Evolutionary conservation across 805 yeast species (phyloP).

Genomic region (Metschnikowia baotianmanensis): DNA sequence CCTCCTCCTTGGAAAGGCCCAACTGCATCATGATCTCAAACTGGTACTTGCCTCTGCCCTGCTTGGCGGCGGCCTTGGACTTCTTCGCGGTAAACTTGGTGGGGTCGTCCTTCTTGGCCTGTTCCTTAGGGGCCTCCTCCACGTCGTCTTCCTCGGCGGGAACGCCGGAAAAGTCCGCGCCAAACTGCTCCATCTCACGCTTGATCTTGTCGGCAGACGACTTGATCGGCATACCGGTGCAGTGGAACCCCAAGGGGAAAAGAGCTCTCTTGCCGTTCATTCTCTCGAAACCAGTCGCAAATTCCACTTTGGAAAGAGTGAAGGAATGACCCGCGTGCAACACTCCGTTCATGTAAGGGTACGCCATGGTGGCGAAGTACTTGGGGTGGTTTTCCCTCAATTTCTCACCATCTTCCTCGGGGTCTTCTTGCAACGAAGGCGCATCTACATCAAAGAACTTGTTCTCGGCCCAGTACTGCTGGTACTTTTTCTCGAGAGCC

Average conservation of each 20-base stretch:
- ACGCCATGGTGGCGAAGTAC: constrained; percentile 91
- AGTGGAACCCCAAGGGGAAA: constrained; percentile 97
- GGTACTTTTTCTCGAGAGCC: constrained; percentile 85
- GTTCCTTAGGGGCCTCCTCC: constrained; percentile 28
- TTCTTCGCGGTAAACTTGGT: constrained; percentile 91
- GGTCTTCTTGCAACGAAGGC: constrained; percentile 65
- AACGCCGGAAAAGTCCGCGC: constrained; percentile 68
- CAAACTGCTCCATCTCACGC: constrained; percentile 91
- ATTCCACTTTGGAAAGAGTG: constrained; percentile 92
- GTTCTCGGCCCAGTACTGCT: constrained; percentile 82
- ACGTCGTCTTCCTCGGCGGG: constrained; percentile 61
- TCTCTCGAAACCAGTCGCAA: constrained; percentile 89
- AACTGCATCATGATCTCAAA: constrained; percentile 94
- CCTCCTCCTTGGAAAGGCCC: constrained; percentile 82
- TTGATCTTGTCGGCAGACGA: constrained; percentile 94
- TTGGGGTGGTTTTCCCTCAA: constrained; percentile 81
- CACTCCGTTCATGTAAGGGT: constrained; percentile 98
- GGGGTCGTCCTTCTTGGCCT: constrained; percentile 61
- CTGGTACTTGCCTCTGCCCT: constrained; percentile 92
- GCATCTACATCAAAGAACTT: constrained; percentile 86
- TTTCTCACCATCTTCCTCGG: constrained; percentile 53
- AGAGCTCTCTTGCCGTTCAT: constrained; percentile 90
- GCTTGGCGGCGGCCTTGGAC: constrained; percentile 90
- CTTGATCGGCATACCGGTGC: constrained; percentile 98
- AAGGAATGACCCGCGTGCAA: constrained; percentile 97